Conservation (phyloP, 2,329 filamentous ascomycete species). For the Hypoxylon sp. region DNA sequence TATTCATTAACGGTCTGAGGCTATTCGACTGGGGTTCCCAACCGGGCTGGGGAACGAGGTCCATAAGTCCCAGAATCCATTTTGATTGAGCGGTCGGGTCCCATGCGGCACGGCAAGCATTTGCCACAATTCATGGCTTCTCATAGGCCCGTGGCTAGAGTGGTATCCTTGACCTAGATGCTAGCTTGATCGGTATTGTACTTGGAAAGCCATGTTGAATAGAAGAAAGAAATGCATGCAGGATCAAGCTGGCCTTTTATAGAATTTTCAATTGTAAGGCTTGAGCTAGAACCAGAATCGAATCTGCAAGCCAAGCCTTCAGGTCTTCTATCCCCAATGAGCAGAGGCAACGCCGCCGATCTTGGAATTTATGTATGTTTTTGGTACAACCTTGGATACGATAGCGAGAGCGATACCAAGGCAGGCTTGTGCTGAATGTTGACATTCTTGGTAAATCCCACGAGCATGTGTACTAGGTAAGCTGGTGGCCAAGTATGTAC, state of each 20-base stretch:
- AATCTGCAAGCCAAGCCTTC: conserved; percentile 27
- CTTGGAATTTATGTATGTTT: conserved; percentile 6
- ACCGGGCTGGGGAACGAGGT: conserved; percentile 13
- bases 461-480: neutral
- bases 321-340: conserved; percentile 23
- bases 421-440: neutral
- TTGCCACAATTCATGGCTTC: conserved; percentile 28
- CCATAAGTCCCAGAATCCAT: conserved; percentile 13
- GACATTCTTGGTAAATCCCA: neutral
- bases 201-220: conserved; percentile 6
- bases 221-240: conserved; percentile 1
- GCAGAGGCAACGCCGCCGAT: conserved; percentile 25
- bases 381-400: conserved; percentile 22
- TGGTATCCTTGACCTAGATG: conserved; percentile 20
- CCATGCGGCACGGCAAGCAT: conserved; percentile 26
- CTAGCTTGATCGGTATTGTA: conserved; percentile 18
- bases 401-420: conserved; percentile 37
- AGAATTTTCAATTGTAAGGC: conserved; percentile 9
- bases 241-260: conserved; percentile 31
- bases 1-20: conserved; percentile 15
- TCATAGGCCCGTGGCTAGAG: conserved; percentile 19
- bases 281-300: conserved; percentile 7
- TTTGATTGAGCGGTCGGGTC: conserved; percentile 25
- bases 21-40: conserved; percentile 22
- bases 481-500: neutral